A percentile compares a stretch with the other conserved stretches of the same genome.
phyloP scores from a whole-genome alignment of 805 yeast genomes.

The Metschnikowia borealis region DNA sequence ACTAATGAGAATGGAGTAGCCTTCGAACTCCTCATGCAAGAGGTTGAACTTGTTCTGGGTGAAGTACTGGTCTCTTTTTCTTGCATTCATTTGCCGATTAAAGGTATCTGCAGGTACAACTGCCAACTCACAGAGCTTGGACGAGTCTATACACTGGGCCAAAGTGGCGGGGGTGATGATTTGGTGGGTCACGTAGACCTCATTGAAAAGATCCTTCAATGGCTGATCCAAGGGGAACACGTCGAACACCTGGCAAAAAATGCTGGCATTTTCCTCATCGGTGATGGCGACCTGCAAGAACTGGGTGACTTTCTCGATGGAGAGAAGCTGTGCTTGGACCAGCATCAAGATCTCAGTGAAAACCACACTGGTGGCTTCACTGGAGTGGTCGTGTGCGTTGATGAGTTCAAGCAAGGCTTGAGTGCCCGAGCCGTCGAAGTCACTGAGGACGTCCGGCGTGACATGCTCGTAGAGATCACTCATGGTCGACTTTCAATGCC shows the following conservation, averaged over 20 bases:
- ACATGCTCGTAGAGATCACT: slow-evolving; percentile 18
- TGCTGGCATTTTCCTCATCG: slow-evolving; percentile 29
- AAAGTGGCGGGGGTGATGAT: slow-evolving; percentile 31
- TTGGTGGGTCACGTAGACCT: slow-evolving; percentile 16
- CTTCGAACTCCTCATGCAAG: slow-evolving; percentile 71
- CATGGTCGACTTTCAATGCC: background rate
- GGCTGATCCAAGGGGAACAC: slow-evolving; percentile 30
- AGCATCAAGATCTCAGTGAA: slow-evolving; percentile 33
- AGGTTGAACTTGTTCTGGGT: slow-evolving; percentile 60
- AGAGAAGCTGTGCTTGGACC: slow-evolving; percentile 21
- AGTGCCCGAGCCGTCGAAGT: slow-evolving; percentile 30
- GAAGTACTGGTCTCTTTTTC: slow-evolving; percentile 40
- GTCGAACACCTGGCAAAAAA: slow-evolving; percentile 37
- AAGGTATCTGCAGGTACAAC: slow-evolving; percentile 32
- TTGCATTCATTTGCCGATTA: slow-evolving; percentile 34
- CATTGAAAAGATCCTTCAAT: slow-evolving; percentile 21
- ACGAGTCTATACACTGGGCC: slow-evolving; percentile 27
- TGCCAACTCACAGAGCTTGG: slow-evolving; percentile 23
- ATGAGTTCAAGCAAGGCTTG: slow-evolving; percentile 30
- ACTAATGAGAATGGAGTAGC: slow-evolving; percentile 61
- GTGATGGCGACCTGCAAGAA: slow-evolving; percentile 28
- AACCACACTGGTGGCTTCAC: slow-evolving; percentile 20
- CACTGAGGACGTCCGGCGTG: slow-evolving; percentile 28
- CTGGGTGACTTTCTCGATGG: slow-evolving; percentile 16
- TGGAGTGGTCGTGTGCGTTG: slow-evolving; percentile 20